Evolutionary conservation across 768 basidiomycete species (phyloP).

Genomic region (Coprinopsis strossmayeri): DNA sequence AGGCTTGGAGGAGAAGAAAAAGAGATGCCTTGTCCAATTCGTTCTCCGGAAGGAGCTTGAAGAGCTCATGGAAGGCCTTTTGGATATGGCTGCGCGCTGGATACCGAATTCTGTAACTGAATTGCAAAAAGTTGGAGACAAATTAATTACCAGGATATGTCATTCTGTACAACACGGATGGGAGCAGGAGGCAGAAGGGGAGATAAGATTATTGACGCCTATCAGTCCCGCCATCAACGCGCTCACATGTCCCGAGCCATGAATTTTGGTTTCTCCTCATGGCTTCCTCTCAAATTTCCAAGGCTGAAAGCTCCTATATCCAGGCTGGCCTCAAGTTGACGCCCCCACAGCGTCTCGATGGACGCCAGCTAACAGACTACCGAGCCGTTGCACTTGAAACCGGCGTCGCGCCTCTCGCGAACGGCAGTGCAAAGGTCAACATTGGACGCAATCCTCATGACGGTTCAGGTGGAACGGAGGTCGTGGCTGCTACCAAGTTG

Average conservation of each 20-base stretch:
- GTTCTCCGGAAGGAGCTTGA: constrained; percentile 10
- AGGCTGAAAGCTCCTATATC: constrained; percentile 76
- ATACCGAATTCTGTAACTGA: too few species aligned
- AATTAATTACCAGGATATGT: background rate
- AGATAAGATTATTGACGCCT: too few species aligned
- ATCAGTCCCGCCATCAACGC: background rate
- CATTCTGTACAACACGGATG: too few species aligned
- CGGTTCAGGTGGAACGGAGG: constrained; percentile 56
- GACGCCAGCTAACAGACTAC: constrained; percentile 61
- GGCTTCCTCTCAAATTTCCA: constrained; percentile 46
- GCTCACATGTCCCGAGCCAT: too few species aligned
- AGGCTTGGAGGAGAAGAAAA: background rate
- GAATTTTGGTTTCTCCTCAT: constrained; percentile 12
- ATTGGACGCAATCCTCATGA: constrained; percentile 42
- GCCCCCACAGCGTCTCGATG: constrained; percentile 70
- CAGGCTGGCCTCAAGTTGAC: constrained; percentile 53
- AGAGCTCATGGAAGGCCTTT: constrained; percentile 11
- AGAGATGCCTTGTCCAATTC: constrained; percentile 10
- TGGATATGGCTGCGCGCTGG: constrained; percentile 9
- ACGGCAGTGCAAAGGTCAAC: constrained; percentile 73
- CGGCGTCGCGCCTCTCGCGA: constrained; percentile 72
- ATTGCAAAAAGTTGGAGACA: too few species aligned
- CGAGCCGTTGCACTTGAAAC: constrained; percentile 69
- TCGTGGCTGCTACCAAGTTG: constrained; percentile 70
- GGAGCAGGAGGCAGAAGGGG: too few species aligned